Percentiles rank a stretch among this genome's conserved stretches.
These are phyloP conservation scores for Stromatinia cepivora DNA, from an alignment of 2,329 filamentous ascomycete species.

Conservation along the genomic window DNA sequence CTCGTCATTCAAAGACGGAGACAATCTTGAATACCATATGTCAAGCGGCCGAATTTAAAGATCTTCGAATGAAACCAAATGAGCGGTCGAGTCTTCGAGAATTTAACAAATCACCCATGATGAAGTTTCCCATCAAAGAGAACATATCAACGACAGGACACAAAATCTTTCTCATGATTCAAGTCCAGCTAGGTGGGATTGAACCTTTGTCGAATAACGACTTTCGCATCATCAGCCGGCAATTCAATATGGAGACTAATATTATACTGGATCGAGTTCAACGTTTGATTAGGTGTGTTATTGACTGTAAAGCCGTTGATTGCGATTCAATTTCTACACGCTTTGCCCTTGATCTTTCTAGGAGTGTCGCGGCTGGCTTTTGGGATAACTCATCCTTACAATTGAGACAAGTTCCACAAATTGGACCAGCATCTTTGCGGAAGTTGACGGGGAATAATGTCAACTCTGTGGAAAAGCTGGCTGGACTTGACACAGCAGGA, in stretches of 20 bases:
- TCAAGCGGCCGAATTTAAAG: conserved; percentile 70
- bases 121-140: conserved; percentile 71
- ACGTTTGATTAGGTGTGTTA: conserved; percentile 70
- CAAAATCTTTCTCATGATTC: conserved; percentile 77
- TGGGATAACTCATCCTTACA: conserved; percentile 81
- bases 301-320: conserved; percentile 65
- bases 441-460: conserved; percentile 74
- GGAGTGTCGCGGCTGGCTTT: conserved; percentile 70
- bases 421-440: conserved; percentile 73
- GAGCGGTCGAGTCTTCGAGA: conserved; percentile 71
- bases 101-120: conserved; percentile 66
- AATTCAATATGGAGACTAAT: conserved; percentile 60
- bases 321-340: conserved; percentile 65
- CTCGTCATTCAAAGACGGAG: conserved; percentile 59
- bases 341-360: conserved; percentile 72
- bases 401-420: conserved; percentile 76
- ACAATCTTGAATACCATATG: conserved; percentile 68
- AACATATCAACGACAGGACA: conserved; percentile 65
- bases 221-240: conserved; percentile 52
- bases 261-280: conserved; percentile 68
- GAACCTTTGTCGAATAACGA: conserved; percentile 63
- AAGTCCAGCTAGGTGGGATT: conserved; percentile 68
- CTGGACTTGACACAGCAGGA: conserved; percentile 62
- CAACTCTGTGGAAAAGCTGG: conserved; percentile 68
- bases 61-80: conserved; percentile 67